These are phyloP conservation scores for Podaxis sp. DNA, from an alignment of 768 basidiomycete genomes.

Conservation along the genomic window DNA sequence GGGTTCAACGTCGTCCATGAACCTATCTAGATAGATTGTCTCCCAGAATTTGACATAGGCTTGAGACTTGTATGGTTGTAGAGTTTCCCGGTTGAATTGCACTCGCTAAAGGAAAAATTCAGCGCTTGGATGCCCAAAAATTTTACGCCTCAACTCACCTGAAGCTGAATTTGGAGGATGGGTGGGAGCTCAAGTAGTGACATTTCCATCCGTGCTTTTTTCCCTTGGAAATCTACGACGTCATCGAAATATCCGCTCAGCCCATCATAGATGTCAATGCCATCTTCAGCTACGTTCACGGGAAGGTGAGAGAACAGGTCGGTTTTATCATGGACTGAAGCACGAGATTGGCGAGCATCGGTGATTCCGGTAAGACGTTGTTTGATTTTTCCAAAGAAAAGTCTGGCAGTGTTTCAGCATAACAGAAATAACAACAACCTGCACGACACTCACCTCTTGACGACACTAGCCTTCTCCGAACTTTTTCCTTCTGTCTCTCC, in stretches of 20 bases:
- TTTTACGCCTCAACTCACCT: slow-evolving; percentile 47
- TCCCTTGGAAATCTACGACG: slow-evolving; percentile 82
- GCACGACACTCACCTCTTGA: slow-evolving; percentile 62
- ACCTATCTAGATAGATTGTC: slow-evolving; percentile 88
- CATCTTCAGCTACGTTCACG: slow-evolving; percentile 88
- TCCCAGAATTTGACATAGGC: slow-evolving; percentile 91
- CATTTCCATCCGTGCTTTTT: slow-evolving; percentile 86
- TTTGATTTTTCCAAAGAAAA: slow-evolving; percentile 88
- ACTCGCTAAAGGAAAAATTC: slow-evolving; percentile 58
- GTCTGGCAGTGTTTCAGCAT: slow-evolving; percentile 26
- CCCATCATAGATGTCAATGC: slow-evolving; percentile 92
- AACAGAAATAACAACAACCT: background rate
- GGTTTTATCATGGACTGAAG: slow-evolving; percentile 79
- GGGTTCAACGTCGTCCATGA: slow-evolving; percentile 73
- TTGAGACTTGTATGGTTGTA: slow-evolving; percentile 94
- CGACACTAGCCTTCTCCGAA: slow-evolving; percentile 69
- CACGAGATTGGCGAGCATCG: slow-evolving; percentile 38
- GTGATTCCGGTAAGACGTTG: slow-evolving; percentile 44
- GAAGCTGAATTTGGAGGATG: slow-evolving; percentile 91
- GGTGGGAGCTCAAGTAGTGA: slow-evolving; percentile 85
- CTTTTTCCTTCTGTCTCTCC: slow-evolving; percentile 41
- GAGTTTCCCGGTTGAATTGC: slow-evolving; percentile 90
- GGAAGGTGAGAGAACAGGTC: slow-evolving; percentile 93
- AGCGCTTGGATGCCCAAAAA: background rate
- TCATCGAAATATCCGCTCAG: slow-evolving; percentile 91